These are phyloP conservation scores for Boletus speciosus DNA, from an alignment of 768 basidiomycete species.

Conservation along the genomic window DNA sequence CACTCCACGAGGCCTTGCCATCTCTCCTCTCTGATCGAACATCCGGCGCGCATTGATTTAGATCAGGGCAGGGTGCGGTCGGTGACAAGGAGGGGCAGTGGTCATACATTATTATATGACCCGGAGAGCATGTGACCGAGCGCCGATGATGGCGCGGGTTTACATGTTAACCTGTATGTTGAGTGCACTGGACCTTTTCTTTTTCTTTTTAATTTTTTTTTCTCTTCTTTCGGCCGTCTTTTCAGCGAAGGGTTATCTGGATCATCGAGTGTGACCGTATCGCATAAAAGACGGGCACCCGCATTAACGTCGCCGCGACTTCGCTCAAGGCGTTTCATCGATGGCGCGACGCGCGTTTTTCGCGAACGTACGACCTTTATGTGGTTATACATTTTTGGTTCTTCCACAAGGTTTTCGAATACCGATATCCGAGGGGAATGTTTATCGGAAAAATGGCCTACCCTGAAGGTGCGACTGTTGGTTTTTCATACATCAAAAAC, in stretches of 20 bases:
- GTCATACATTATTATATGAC: neutral
- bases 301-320: neutral
- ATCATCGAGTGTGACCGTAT: neutral
- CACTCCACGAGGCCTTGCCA: neutral
- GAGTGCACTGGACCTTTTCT: neutral
- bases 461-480: neutral
- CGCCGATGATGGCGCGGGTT: neutral
- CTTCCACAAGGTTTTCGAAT: neutral
- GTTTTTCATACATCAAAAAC: neutral
- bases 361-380: neutral
- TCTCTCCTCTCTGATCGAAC: neutral
- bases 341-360: neutral
- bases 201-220: neutral
- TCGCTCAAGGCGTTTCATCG: slow-evolving; percentile 5
- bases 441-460: neutral
- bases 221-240: neutral
- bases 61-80: neutral
- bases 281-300: neutral
- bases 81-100: slow-evolving; percentile 4
- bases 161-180: neutral
- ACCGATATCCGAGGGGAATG: neutral
- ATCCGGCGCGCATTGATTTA: neutral
- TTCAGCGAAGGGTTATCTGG: neutral
- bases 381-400: neutral
- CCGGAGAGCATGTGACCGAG: neutral